Conservation (phyloP, 2,329 filamentous ascomycete genomes). For the Monilinia fructigena region DNA sequence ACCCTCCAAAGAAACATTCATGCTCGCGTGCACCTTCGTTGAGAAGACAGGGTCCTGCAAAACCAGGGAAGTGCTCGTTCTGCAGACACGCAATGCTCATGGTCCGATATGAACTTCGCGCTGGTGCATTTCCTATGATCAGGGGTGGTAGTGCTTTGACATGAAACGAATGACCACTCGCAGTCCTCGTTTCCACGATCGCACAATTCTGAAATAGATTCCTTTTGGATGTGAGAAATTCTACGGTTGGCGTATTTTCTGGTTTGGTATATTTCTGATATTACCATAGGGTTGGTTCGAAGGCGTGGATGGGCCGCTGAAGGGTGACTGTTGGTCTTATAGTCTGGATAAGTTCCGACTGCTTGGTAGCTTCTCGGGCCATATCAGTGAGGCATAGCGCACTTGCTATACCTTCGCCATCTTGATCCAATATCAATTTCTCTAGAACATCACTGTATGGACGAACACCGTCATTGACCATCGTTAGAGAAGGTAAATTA, state of each 20-base stretch:
- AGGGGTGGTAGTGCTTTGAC: conserved; percentile 9
- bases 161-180: conserved; percentile 7
- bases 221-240: neutral
- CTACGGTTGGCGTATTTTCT: neutral
- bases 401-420: neutral
- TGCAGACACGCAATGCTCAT: conserved; percentile 19
- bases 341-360: neutral
- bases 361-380: neutral
- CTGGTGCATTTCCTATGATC: conserved; percentile 5
- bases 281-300: neutral
- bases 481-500: neutral
- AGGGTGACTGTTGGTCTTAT: neutral
- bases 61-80: neutral
- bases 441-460: neutral
- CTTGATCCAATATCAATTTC: neutral
- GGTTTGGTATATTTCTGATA: neutral
- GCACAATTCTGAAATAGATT: neutral
- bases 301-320: conserved; percentile 1
- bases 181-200: neutral
- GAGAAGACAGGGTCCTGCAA: conserved; percentile 4
- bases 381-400: neutral
- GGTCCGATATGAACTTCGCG: neutral
- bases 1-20: conserved; percentile 1
- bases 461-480: neutral
- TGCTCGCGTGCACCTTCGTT: neutral